Evolutionary conservation across 192 early-diverging fungal species (phyloP).

Genomic region (Jimgerdemannia flammicorona): DNA sequence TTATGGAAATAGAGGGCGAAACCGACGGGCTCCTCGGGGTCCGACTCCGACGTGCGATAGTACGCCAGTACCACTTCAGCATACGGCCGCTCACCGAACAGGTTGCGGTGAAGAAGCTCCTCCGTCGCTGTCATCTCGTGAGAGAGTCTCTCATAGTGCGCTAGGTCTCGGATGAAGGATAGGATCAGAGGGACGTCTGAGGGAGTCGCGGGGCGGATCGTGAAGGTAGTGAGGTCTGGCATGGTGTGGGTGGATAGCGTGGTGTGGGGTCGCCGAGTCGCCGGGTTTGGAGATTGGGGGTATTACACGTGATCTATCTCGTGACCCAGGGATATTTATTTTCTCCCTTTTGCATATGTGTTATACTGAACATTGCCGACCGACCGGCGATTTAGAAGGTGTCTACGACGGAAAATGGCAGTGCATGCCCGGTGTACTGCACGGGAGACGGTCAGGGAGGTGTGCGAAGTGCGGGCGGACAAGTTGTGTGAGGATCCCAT

Average conservation of each 20-base stretch:
- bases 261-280: background rate
- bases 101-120: conserved; percentile 49
- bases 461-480: no score
- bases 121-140: conserved; percentile 71
- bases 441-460: no score
- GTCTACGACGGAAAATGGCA: no score
- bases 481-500: no score
- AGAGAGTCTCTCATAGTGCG: conserved; percentile 71
- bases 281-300: background rate
- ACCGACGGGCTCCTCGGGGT: conserved; percentile 52
- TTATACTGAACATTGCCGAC: no score
- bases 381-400: no score
- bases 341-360: no score
- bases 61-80: conserved; percentile 69
- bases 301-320: background rate
- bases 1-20: conserved; percentile 87
- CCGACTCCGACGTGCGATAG: conserved; percentile 23
- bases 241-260: background rate
- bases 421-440: no score
- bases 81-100: conserved; percentile 62
- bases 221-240: conserved; percentile 11
- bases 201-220: conserved; percentile 48
- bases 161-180: conserved; percentile 68
- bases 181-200: conserved; percentile 63
- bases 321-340: no score